Conservation (phyloP, 371 early-diverging fungal genomes). For the Mucor saturninus region DNA sequence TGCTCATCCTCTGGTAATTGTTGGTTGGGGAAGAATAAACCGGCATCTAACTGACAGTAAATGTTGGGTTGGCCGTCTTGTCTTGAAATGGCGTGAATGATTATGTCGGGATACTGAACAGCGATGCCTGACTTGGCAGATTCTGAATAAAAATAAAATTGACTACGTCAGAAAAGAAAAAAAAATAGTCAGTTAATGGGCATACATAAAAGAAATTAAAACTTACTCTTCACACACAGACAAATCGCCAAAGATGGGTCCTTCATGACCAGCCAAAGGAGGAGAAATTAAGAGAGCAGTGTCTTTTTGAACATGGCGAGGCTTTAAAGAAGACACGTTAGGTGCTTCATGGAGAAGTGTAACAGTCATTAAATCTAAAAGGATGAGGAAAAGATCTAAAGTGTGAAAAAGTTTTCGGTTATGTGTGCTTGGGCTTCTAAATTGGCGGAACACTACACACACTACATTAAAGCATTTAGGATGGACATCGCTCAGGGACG, state of each 20-base stretch:
- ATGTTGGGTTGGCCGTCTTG: constrained; percentile 66
- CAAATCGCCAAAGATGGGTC: constrained; percentile 39
- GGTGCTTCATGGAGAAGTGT: constrained; percentile 46
- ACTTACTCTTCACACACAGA: constrained; percentile 50
- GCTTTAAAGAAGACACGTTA: constrained; percentile 31
- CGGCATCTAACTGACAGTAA: constrained; percentile 76
- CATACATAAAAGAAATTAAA: neutral
- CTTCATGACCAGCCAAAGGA: constrained; percentile 41
- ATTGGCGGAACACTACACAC: too few relatives aligned
- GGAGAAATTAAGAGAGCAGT: constrained; percentile 40
- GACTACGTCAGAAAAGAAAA: constrained; percentile 19
- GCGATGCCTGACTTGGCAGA: constrained; percentile 55
- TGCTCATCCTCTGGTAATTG: constrained; percentile 56
- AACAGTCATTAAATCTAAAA: constrained; percentile 39
- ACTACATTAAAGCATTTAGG: too few relatives aligned
- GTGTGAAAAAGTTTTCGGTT: neutral
- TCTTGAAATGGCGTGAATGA: constrained; percentile 83
- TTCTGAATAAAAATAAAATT: constrained; percentile 61
- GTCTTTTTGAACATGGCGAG: constrained; percentile 43
- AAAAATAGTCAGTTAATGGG: neutral
- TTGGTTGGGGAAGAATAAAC: constrained; percentile 46
- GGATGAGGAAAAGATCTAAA: neutral
- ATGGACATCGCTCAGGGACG: too few relatives aligned
- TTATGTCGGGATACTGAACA: constrained; percentile 76
- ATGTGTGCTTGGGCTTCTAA: too few relatives aligned